Evolutionary conservation across 306 rosid genomes (phyloP), one percentile per base, ranked within the genome.

Genomic region (Rubus parviflorus): DNA sequence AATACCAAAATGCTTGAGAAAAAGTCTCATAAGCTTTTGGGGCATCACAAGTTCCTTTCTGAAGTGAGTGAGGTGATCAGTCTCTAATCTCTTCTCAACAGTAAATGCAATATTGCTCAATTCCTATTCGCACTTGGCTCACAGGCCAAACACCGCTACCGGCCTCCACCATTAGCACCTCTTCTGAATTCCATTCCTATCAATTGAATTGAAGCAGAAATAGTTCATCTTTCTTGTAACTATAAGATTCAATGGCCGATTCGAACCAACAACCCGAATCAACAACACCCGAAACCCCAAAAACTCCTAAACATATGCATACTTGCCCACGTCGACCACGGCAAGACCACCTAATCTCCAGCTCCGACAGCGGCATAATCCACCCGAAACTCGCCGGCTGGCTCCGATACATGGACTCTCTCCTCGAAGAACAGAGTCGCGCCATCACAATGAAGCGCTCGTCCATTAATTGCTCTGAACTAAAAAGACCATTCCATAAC

Each of bases 371-470:
- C 43, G 90, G 93, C 75, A 9, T 94, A 15, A 78, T 94, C 77
- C 96, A 94, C 77, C 98, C 93, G 0, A 94, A 87, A 73, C 81
- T 90, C 48, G 98, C 97, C 0, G 98, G 98, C 6, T 83, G 90
- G 71, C 86, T 91, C 52, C 87, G 98, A 3, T 94, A 89, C 87
- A 86, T 94, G 97, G 98, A 94, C 77, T 92, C 71, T 75, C 93
- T 94, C 5, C 96, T 87, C 76, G 97, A 94, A 70, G 98, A 94
- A 46, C 96, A 92, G 35, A 83, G 96, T 56, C 87, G 98, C 12
- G 98, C 97, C 22, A 94, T 94, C 76, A 94, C 97, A 7, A 92
- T 94, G 97, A 94, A 94, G 74, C 87, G 93, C 84, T 94, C 98
- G 22, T 94, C 94, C 7, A n/a, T n/a, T n/a, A n/a, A 90, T 94